These are phyloP conservation scores for Entrophospora sp. DNA, from an alignment of 192 early-diverging fungal genomes.

Conservation along the genomic window DNA sequence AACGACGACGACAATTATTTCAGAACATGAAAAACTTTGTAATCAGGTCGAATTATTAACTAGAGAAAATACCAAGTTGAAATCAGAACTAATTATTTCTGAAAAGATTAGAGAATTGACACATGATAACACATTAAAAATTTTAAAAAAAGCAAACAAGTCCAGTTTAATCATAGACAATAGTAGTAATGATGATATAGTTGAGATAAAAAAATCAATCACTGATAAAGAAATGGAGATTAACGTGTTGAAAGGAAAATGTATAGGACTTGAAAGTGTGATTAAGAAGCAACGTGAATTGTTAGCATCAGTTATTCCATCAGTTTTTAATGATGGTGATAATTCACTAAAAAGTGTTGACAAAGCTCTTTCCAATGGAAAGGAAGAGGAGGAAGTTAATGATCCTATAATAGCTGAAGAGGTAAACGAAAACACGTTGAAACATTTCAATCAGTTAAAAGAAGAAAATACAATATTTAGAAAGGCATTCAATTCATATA, in stretches of 20 bases:
- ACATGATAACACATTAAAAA: slow-evolving; percentile 5
- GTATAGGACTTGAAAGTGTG: background rate
- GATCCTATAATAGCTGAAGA: too few species aligned
- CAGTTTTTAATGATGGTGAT: too few species aligned
- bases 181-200: background rate
- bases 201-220: background rate
- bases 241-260: background rate
- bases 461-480: too few species aligned
- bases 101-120: background rate
- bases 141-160: background rate
- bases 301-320: background rate
- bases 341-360: too few species aligned
- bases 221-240: slow-evolving; percentile 12
- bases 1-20: background rate
- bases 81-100: background rate
- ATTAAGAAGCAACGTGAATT: background rate
- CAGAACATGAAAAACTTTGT: background rate
- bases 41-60: slow-evolving; percentile 3
- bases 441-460: too few species aligned
- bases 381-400: too few species aligned
- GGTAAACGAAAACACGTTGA: too few species aligned
- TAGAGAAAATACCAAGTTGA: background rate
- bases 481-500: too few species aligned
- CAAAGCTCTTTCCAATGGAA: too few species aligned
- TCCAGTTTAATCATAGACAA: too few species aligned